Base-by-base conservation (phyloP, 257 asterid species). In the Solanum pinnatisectum region DNA sequence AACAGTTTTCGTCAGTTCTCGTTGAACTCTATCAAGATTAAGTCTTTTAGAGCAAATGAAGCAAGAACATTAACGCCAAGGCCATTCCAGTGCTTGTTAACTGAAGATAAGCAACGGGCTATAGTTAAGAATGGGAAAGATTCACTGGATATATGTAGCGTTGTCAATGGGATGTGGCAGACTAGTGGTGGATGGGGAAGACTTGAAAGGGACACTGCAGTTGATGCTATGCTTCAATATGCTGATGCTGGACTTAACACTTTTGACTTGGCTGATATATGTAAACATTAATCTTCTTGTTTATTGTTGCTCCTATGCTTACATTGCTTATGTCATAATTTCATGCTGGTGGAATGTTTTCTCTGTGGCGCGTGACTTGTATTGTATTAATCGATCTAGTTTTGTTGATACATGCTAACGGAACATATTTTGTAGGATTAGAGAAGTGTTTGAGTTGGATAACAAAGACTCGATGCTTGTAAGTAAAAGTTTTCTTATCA, bases 101-200 rank as follows among this genome's bases (percentile, higher is more conserved):
- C 90, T 82, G 95, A 90, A 79, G 89, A 94, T 86, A 91, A 90
- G 90, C 87, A 87, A 88, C 89, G 94, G 87, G 88, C 88, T 73
- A 93, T 91, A 60, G 94, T 95, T 84, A 90, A 92, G 93, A 94
- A 93, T 90, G 96, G 98, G 46, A 94, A 94, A 44, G 96, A 96
- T 89, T 93, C 96, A 72, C 63, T 94, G 87, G 94, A 92, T 56
- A 96, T 95, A 70, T 95, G 96, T 92, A 91, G 96, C 92, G 96
- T 94, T 83, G 93, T 94, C 78, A 94, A 94, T 88, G 99, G 98
- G 84, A 95, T 86, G 95, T 95, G 98, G 96, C 98, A 94, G 90
- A 95, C 95, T 72, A 93, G 96, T 88, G 98, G 98, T 16, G 98
- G 96, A 16, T 96, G 98, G 98, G 98, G 98, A 8, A 93, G 88